A percentile compares a stretch with the other conserved stretches of the same genome.
Evolutionary conservation across 148 eudicot species (phyloP).

Genomic region (Arctostaphylos glauca): DNA sequence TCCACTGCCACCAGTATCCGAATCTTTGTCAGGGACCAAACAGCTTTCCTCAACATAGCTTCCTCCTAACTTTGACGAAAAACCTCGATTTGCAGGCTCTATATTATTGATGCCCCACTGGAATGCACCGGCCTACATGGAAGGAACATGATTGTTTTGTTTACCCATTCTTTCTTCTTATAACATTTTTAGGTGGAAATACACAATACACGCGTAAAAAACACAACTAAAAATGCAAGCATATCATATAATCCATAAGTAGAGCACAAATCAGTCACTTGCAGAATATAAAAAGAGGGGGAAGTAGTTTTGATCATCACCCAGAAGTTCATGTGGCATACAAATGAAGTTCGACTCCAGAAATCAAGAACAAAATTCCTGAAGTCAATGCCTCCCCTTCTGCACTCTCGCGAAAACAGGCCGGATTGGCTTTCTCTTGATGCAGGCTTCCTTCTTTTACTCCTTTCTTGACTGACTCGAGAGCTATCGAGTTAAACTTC

Average conservation of each 20-base stretch:
- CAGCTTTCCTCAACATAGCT: constrained; percentile 43
- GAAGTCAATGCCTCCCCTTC: no score
- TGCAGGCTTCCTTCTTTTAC: no score
- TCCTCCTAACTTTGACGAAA: constrained; percentile 32
- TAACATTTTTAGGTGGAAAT: not conserved
- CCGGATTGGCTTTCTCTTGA: no score
- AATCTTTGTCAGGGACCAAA: constrained; percentile 49
- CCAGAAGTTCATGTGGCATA: not conserved
- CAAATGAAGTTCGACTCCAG: not conserved
- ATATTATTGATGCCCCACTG: constrained; percentile 25
- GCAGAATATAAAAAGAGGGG: not conserved
- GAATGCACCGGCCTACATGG: constrained; percentile 45
- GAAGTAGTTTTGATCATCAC: not conserved
- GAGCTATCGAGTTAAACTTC: no score
- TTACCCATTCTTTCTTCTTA: not conserved
- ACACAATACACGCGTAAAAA: not conserved
- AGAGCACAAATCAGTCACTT: not conserved
- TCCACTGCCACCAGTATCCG: constrained; percentile 32
- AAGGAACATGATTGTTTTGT: not conserved
- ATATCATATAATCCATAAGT: not conserved
- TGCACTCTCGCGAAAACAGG: no score
- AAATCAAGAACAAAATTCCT: not conserved
- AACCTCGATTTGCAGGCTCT: constrained; percentile 36
- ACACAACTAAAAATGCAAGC: constrained; percentile 1
- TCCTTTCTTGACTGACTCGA: no score